Base-by-base conservation (phyloP, 169 alveolate genomes). In the Pseudocohnilembus persalinus region DNA sequence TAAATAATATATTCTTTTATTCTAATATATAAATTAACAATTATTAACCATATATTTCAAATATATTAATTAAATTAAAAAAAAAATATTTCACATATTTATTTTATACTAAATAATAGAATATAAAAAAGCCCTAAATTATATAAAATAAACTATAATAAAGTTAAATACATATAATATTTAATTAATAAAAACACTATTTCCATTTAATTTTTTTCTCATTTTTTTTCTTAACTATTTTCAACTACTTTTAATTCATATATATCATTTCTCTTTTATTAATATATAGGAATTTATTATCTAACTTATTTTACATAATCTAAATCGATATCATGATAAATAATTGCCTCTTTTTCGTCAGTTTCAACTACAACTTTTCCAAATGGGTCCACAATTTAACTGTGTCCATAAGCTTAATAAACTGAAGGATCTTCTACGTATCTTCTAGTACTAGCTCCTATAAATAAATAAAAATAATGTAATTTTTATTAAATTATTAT, bases 401-500 rank as follows among this genome's bases (percentile, higher is more conserved):
- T 92, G 83, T 94, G 96, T 0, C 96, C 97, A 92, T 92, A 96
- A 77, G 94, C 87, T 68, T 90, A 83, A 81, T 93, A 96, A 0
- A 91, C 87, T 26, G 83, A 76, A 33, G 76, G 30, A 31, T 93
- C 96, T 74, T 82, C 88, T 20, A 74, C 31, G 83, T 92, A 90
- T 76, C 95, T 90, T 28, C 97, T 97, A 33, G 96, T 92, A 15
- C 97, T 92, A 35, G 95, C 90, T 64, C 96, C 96, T 24, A 93
- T 90, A 0, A 93, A 92, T 77, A 90, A 97, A 77, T 88, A 86
- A 83, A 93, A 95, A 82, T 93, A 94, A 90, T 97, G 98, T 1
- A 97, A 89, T 4, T 98, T 98, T 80, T 98, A 90, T 63, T 94
- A 96, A 82, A 94, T 95, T 31, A 93, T 89, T 73, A 96, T 85